phyloP scores from a whole-genome alignment of 805 yeast species.

The Millerago galiae region DNA sequence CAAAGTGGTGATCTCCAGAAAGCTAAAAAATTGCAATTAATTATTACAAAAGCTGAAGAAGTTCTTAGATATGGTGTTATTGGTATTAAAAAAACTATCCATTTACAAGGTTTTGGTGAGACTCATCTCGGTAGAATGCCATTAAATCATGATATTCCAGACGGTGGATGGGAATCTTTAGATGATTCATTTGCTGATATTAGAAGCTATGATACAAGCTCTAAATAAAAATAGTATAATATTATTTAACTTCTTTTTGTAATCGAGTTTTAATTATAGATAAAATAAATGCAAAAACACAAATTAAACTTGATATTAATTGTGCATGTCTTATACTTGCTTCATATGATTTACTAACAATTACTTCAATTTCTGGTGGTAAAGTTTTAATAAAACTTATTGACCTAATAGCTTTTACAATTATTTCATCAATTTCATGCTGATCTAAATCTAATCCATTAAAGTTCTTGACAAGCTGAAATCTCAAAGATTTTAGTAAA shows the following conservation, averaged over 20 bases:
- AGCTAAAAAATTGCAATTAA: constrained; percentile 37
- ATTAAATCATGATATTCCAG: constrained; percentile 32
- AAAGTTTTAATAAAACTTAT: constrained; percentile 14
- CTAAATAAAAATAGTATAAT: not conserved
- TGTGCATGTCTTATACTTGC: constrained; percentile 14
- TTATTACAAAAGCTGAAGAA: constrained; percentile 38
- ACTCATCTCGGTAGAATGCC: constrained; percentile 42
- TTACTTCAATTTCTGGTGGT: constrained; percentile 5
- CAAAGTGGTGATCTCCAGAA: constrained; percentile 33
- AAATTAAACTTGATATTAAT: constrained; percentile 5
- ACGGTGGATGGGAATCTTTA: constrained; percentile 25
- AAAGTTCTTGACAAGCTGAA: constrained; percentile 10
- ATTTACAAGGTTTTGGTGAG: constrained; percentile 36
- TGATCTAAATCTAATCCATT: constrained; percentile 4
- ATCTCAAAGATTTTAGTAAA: constrained; percentile 7
- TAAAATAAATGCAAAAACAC: constrained; percentile 6
- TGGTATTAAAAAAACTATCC: constrained; percentile 41
- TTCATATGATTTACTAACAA: constrained; percentile 11
- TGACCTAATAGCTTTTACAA: constrained; percentile 11
- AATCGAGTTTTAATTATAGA: constrained; percentile 6
- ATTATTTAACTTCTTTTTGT: not conserved
- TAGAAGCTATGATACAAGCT: constrained; percentile 11
- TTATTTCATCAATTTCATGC: constrained; percentile 6
- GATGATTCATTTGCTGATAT: constrained; percentile 10
- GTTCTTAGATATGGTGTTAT: constrained; percentile 34